phyloP scores from a whole-genome alignment of 1,284 basidiomycete genomes.

The Salmacisia buchloeana region DNA sequence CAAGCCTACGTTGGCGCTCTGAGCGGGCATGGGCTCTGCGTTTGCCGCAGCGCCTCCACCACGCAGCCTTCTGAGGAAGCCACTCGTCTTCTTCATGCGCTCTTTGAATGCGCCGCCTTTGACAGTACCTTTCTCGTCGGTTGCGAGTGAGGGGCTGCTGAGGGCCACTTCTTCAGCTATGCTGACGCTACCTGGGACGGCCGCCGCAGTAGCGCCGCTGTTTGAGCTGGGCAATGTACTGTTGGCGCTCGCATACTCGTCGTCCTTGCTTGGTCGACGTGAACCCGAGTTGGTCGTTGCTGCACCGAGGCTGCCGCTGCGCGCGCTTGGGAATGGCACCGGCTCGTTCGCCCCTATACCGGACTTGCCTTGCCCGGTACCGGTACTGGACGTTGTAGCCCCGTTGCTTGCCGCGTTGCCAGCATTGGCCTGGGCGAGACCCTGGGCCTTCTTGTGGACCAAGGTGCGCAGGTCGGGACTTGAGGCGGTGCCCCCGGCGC shows the following conservation, averaged over 20 bases:
- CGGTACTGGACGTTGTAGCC: background rate
- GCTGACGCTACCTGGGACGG: slow-evolving; percentile 15
- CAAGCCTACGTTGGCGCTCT: background rate
- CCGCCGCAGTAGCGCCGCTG: slow-evolving; percentile 8
- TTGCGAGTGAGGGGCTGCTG: background rate
- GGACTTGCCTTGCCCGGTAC: no score
- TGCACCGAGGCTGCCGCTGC: background rate
- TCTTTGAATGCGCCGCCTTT: slow-evolving; percentile 24
- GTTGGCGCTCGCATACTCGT: background rate
- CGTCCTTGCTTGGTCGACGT: slow-evolving; percentile 4
- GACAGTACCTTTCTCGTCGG: background rate
- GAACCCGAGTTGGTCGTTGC: no score
- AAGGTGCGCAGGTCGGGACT: slow-evolving; percentile 8
- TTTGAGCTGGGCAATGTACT: background rate
- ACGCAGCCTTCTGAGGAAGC: slow-evolving; percentile 32
- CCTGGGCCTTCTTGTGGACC: slow-evolving; percentile 1
- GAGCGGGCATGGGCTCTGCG: slow-evolving; percentile 4
- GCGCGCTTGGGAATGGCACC: background rate
- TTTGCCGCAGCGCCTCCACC: slow-evolving; percentile 19
- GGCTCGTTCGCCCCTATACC: no score
- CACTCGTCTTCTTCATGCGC: slow-evolving; percentile 44
- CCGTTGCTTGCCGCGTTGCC: background rate
- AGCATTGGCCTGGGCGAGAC: background rate
- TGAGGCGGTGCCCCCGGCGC: background rate
- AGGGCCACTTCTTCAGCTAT: slow-evolving; percentile 23